A percentile compares a stretch with the other conserved stretches of the same genome.
Evolutionary conservation across 2,329 filamentous ascomycete genomes (phyloP).

Genomic region (Neonectria magnoliae): DNA sequence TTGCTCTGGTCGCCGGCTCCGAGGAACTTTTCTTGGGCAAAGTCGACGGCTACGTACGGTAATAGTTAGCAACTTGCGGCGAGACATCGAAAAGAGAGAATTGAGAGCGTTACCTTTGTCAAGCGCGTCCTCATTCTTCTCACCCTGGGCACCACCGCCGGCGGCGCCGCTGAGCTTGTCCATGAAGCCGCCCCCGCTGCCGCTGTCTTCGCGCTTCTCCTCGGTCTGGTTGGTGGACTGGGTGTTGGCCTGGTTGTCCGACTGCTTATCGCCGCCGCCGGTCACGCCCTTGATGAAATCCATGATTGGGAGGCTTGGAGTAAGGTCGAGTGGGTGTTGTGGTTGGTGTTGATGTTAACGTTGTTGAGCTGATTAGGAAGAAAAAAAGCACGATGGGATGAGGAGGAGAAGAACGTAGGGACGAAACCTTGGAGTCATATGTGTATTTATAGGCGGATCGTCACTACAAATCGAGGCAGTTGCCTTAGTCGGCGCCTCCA

Average conservation of each 20-base stretch:
- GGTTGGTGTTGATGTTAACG: neutral
- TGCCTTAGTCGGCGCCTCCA: neutral
- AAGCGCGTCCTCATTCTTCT: conserved; percentile 84
- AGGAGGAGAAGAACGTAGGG: neutral
- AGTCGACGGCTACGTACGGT: conserved; percentile 71
- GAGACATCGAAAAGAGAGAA: neutral
- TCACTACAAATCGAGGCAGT: neutral
- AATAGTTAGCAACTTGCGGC: neutral
- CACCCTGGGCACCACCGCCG: conserved; percentile 77
- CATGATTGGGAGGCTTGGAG: conserved; percentile 50
- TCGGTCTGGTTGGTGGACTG: conserved; percentile 32
- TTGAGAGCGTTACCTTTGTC: conserved; percentile 72
- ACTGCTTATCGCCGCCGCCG: conserved; percentile 48
- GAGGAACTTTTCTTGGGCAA: conserved; percentile 79
- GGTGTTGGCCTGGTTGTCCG: neutral
- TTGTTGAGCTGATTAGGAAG: conserved; percentile 52
- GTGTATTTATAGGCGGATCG: conserved; percentile 4
- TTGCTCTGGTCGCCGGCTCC: conserved; percentile 77
- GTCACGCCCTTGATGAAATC: conserved; percentile 65
- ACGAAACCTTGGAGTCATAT: neutral
- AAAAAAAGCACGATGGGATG: neutral
- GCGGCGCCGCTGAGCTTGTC: conserved; percentile 77
- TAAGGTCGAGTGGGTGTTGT: neutral
- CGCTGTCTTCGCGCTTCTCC: conserved; percentile 46
- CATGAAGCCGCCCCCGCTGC: conserved; percentile 64